These are phyloP conservation scores for Aspergillus sp. DNA, from an alignment of 2,329 filamentous ascomycete species.

Conservation along the genomic window DNA sequence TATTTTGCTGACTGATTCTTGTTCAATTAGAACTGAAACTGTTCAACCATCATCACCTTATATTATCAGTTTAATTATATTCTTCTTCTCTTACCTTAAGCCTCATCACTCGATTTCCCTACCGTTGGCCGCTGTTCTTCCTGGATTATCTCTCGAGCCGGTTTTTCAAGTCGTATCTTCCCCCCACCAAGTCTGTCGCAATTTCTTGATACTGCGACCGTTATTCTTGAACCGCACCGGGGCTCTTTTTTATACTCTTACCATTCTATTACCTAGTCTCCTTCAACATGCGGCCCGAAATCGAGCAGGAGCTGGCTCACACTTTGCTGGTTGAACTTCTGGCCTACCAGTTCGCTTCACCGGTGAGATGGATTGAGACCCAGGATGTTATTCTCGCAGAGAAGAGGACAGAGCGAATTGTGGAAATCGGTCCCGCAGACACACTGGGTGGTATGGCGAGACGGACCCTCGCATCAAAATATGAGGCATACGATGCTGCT, in stretches of 20 bases:
- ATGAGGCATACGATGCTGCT: constrained; percentile 97
- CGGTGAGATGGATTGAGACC: constrained; percentile 99
- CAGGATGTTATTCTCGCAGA: constrained; percentile 99
- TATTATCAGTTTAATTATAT: constrained; percentile 10
- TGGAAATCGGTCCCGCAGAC: constrained; percentile 95
- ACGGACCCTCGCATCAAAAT: constrained; percentile 92
- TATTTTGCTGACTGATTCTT: background rate
- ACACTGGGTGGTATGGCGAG: constrained; percentile 97
- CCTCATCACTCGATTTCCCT: background rate
- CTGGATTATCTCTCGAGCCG: background rate
- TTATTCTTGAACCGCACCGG: background rate
- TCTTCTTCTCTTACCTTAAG: background rate
- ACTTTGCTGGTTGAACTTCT: constrained; percentile 97
- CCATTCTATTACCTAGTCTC: constrained; percentile 24
- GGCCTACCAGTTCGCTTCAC: constrained; percentile 98
- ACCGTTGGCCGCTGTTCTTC: background rate
- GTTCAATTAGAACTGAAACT: background rate
- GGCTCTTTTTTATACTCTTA: constrained; percentile 1
- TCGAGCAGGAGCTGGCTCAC: constrained; percentile 98
- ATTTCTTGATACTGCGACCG: background rate
- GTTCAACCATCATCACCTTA: constrained; percentile 4
- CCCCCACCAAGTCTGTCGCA: background rate
- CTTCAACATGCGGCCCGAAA: constrained; percentile 85
- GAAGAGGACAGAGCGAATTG: constrained; percentile 93
- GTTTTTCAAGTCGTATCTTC: background rate